Conservation (phyloP, 345 rosid species). For the Laguncularia racemosa region DNA sequence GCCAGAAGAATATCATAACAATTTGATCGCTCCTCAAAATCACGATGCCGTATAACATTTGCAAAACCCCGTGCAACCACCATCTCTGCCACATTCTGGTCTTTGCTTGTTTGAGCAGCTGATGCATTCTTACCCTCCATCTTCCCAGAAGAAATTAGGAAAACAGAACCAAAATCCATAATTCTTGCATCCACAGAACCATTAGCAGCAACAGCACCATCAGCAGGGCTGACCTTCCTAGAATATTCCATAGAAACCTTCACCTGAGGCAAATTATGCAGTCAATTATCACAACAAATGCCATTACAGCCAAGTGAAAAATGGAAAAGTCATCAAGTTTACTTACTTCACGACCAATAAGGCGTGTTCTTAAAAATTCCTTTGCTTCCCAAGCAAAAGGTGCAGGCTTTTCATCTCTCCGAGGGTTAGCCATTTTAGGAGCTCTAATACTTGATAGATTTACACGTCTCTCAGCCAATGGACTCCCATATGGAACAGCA, state of each 20-base stretch:
- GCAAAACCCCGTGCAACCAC: conserved; percentile 76
- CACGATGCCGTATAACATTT: conserved; percentile 74
- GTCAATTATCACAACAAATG: conserved; percentile 1
- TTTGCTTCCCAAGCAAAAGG: conserved; percentile 90
- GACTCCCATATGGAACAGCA: conserved; percentile 73
- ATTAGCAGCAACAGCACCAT: conserved; percentile 43
- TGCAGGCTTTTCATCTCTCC: conserved; percentile 86
- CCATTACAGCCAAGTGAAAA: not conserved
- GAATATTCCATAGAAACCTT: conserved; percentile 92
- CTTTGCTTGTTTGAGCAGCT: conserved; percentile 38
- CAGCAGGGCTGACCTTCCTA: conserved; percentile 60
- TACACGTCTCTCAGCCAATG: conserved; percentile 78
- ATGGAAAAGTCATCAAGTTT: not conserved
- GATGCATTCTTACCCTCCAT: conserved; percentile 48
- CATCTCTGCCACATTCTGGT: conserved; percentile 78
- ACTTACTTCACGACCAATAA: conserved; percentile 68
- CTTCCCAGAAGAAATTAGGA: conserved; percentile 52
- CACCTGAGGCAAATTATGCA: conserved; percentile 41
- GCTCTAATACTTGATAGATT: conserved; percentile 88
- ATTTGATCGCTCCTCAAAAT: conserved; percentile 95
- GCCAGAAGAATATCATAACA: conserved; percentile 84
- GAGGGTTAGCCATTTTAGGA: conserved; percentile 88
- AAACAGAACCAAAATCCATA: conserved; percentile 95
- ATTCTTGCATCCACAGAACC: conserved; percentile 65
- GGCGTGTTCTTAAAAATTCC: conserved; percentile 76